Conservation (phyloP, 2,329 filamentous ascomycete species). For the Sclerotinia spermophila region DNA sequence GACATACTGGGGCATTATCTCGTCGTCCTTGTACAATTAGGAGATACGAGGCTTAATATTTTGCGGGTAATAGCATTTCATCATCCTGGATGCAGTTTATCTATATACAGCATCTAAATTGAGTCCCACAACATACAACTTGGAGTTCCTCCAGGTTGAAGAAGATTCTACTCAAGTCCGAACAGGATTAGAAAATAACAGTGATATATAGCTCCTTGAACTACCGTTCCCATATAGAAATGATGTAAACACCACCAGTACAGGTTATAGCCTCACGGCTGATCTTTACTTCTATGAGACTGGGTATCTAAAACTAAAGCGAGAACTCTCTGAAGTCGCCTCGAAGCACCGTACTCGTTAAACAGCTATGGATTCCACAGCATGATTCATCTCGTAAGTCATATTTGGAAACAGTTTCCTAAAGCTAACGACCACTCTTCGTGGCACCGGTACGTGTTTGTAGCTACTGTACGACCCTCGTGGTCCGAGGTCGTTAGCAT, state of each 20-base stretch:
- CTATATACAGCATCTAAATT: conserved; percentile 3
- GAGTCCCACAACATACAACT: neutral
- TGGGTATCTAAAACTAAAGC: neutral
- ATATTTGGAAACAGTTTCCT: neutral
- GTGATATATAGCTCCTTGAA: neutral
- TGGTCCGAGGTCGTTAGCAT: conserved; percentile 8
- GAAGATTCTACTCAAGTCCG: neutral
- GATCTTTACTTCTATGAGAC: neutral
- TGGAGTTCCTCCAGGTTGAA: neutral
- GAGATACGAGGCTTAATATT: conserved; percentile 2
- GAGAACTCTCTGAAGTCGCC: conserved; percentile 1
- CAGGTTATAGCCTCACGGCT: neutral
- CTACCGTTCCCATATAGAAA: neutral
- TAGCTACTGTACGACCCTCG: neutral
- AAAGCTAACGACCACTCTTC: conserved; percentile 8
- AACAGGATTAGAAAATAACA: neutral
- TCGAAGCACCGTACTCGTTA: neutral
- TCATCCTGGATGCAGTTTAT: conserved; percentile 1
- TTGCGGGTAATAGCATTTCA: neutral
- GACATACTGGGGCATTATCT: neutral
- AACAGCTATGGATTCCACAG: conserved; percentile 1
- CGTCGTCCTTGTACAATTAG: neutral
- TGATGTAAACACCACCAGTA: neutral
- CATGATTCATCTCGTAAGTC: conserved; percentile 3
- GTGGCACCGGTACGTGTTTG: neutral